Percentiles rank a stretch among this genome's conserved stretches.
phyloP scores from a whole-genome alignment of 2,329 filamentous ascomycete species.

The Pestalotiopsis sp. region DNA sequence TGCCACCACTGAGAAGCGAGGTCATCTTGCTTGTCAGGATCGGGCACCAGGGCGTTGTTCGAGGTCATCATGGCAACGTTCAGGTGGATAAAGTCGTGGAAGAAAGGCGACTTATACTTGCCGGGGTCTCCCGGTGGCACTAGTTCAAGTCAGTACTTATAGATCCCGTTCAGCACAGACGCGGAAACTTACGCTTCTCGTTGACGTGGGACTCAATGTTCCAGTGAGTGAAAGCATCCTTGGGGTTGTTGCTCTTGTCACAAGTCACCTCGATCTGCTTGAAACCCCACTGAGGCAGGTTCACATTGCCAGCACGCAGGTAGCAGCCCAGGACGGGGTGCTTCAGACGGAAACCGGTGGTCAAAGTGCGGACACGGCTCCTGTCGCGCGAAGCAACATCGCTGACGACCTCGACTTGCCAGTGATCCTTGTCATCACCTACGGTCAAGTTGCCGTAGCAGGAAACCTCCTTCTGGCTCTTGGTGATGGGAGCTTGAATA shows the following conservation, averaged over 20 bases:
- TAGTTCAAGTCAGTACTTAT: conserved; percentile 44
- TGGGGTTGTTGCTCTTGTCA: conserved; percentile 87
- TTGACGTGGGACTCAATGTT: conserved; percentile 96
- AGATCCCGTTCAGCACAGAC: conserved; percentile 11
- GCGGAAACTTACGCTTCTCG: conserved; percentile 74
- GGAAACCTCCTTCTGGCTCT: conserved; percentile 90
- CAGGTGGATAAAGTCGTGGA: conserved; percentile 95
- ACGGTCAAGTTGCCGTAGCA: conserved; percentile 94
- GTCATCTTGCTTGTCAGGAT: conserved; percentile 98
- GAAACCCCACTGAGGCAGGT: conserved; percentile 98
- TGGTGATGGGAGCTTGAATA: conserved; percentile 85
- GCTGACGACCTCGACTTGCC: conserved; percentile 87
- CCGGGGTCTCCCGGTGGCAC: conserved; percentile 88
- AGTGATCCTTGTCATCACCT: conserved; percentile 97
- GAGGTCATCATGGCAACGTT: conserved; percentile 99
- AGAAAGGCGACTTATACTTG: conserved; percentile 94
- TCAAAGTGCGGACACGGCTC: conserved; percentile 85
- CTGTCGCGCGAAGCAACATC: conserved; percentile 87
- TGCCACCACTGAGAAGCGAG: conserved; percentile 97
- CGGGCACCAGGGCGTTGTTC: conserved; percentile 96
- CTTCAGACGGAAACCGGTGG: conserved; percentile 87
- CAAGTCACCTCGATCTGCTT: conserved; percentile 99
- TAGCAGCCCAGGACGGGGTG: conserved; percentile 88
- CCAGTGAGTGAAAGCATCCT: conserved; percentile 97
- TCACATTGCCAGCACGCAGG: conserved; percentile 91